Evolutionary conservation across 208 protist species (phyloP).

Genomic region (Polymyxa betae): DNA sequence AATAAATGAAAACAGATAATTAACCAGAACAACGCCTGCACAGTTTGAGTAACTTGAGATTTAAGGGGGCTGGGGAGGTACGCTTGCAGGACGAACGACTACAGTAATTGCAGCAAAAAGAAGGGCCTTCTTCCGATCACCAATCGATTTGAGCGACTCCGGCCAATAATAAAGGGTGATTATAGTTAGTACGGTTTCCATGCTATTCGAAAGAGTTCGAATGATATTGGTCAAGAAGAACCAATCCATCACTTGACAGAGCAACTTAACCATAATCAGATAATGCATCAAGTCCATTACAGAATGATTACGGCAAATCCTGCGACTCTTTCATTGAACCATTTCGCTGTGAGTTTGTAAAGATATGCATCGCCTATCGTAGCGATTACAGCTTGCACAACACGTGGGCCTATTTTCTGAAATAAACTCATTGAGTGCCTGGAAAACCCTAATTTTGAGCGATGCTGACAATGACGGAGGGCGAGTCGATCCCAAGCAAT

Average conservation of each 20-base stretch:
- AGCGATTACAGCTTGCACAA: slow-evolving; percentile 54
- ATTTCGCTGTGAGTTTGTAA: slow-evolving; percentile 26
- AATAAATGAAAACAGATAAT: neutral
- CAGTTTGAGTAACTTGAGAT: neutral
- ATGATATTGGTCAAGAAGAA: slow-evolving; percentile 61
- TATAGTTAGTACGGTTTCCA: slow-evolving; percentile 51
- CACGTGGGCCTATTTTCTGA: slow-evolving; percentile 20
- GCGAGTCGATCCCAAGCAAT: slow-evolving; percentile 50
- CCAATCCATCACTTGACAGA: slow-evolving; percentile 58
- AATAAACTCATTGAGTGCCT: neutral
- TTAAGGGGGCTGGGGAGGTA: too few relatives aligned
- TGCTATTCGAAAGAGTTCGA: slow-evolving; percentile 59
- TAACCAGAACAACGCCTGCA: neutral
- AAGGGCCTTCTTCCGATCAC: neutral
- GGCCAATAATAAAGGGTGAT: slow-evolving; percentile 51
- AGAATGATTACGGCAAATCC: neutral
- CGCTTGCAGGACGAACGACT: neutral
- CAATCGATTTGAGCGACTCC: slow-evolving; percentile 10
- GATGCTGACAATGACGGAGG: neutral
- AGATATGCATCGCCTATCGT: slow-evolving; percentile 29
- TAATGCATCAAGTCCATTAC: slow-evolving; percentile 1
- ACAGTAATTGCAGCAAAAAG: neutral
- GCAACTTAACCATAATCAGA: slow-evolving; percentile 43
- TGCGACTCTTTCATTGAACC: neutral
- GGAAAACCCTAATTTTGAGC: neutral